Evolutionary conservation across 2,329 filamentous ascomycete species (phyloP), one percentile per base, ranked within the genome.

Genomic region (Aureobasidium sp.): DNA sequence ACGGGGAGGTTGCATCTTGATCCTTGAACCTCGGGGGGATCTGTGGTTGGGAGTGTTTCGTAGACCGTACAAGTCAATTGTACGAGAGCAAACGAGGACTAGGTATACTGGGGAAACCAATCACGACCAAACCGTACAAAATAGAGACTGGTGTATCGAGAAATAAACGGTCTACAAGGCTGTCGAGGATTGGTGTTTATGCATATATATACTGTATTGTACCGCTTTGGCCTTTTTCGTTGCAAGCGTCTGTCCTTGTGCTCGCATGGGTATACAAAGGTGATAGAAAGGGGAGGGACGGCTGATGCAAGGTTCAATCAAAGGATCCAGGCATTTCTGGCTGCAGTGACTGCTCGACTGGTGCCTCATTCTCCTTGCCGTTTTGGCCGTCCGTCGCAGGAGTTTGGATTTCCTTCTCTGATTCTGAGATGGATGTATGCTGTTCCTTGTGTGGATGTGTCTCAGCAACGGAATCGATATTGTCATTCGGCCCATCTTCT

Each of bases 241-340:
- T 48, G 24, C 45, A 31, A 29, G 42, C 6, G 45, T 7, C 45
- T 48, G 7, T 29, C 5, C 22, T 45, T 47, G 17, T 40, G 39
- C 14, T 12, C 12, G 12, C 9, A n/a, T 11, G 15, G 45, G 45
- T 48, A 31, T 29, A 48, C 45, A 48, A 29, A n/a, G 19, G 31
- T 14, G 11, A 44, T 22, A 6, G 22, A 44, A 24, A 11, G 15
- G 12, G 24, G 2, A 15, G 15, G 45, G 5, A 29, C 15, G 3
- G 39, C 6, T 17, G 5, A 17, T 9, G 17, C 39, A 29, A 48
- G 8, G 27, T 7, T 24, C 24, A 60, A 33, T 60, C 57, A 17
- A 60, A 60, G 12, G 57, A 60, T n/a, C 57, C 57, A 19, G 57
- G 57, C 44, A 60, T 50, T 9, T 50, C 57, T 50, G 56, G 31